Base-by-base conservation (phyloP, 2,329 filamentous ascomycete genomes). In the Xylaria sp. region DNA sequence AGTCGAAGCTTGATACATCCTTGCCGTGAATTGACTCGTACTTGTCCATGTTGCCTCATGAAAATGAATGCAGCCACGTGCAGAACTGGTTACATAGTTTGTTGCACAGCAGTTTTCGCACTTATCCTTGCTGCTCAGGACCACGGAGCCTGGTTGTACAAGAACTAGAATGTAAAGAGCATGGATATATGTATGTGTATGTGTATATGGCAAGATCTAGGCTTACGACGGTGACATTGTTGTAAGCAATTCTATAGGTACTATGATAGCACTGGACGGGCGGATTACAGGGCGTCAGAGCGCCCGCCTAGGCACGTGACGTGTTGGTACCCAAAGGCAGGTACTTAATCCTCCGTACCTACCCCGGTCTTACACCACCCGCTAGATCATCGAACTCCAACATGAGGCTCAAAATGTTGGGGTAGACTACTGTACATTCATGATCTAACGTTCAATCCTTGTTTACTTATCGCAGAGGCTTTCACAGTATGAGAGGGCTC, bases 1-100 rank as follows among this genome's bases (percentile, higher is more conserved):
- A 79, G 72, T 87, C 85, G 78, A 91, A 91, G 76, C 87, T 91
- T 63, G 87, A 85, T 70, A 87, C 81, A 72, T 90, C 89, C 73
- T 85, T 83, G 71, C 86, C 87, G 76, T 90, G 88, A 68, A 89
- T 82, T 55, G 84, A 80, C 77, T 88, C 84, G 76, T 89, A 88
- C 76, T 69, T 73, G 40, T 88, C 86, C 87, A 89, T 89, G 51
- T 59, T 66, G 55, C 40, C 37, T 63, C 8, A 37, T 63, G 27
- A 55, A 55, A 37, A 42, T 32, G 35, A 57, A 66, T n/a, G 29
- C 42, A 60, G 47, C 40, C 23, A 51, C 32, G 48, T 12, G 29
- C 32, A 29, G 9, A 42, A 48, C 40, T 54, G 44, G 54, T 59
- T 62, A 70, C 71, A 73, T 74, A 55, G 40, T 69, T 47, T 42